Conservation (phyloP, 768 basidiomycete genomes). For the Leccinum incarnatum region DNA sequence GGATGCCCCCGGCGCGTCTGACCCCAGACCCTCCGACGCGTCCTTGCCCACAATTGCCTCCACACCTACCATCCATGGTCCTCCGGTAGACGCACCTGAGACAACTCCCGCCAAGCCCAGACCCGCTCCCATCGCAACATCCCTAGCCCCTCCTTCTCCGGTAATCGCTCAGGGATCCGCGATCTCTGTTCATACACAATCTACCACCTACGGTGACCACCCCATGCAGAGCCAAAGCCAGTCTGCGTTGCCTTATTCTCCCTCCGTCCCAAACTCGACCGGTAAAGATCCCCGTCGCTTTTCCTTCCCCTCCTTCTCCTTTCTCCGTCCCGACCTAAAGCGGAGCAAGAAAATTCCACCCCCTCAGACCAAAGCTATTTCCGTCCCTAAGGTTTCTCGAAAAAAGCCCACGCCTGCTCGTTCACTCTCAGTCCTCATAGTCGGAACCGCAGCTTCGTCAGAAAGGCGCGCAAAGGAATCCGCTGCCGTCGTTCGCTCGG, state of each 20-base stretch:
- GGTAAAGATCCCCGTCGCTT: constrained; percentile 40
- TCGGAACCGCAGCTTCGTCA: constrained; percentile 35
- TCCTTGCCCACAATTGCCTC: constrained; percentile 26
- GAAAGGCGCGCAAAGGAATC: constrained; percentile 63
- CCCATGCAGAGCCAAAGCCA: constrained; percentile 28
- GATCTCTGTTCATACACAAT: constrained; percentile 13
- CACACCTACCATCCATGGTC: constrained; percentile 23
- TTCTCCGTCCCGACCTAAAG: constrained; percentile 37
- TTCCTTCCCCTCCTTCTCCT: constrained; percentile 46
- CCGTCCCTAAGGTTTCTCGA: constrained; percentile 37
- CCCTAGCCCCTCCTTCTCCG: constrained; percentile 20
- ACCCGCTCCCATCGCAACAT: constrained; percentile 9
- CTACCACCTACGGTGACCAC: constrained; percentile 14
- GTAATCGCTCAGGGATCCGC: constrained; percentile 2
- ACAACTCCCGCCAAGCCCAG: neutral
- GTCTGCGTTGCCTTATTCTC: constrained; percentile 26
- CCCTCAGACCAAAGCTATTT: constrained; percentile 26
- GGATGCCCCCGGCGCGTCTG: neutral
- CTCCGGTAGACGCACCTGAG: neutral
- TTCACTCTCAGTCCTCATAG: constrained; percentile 30
- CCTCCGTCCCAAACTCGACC: constrained; percentile 1
- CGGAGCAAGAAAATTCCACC: constrained; percentile 20
- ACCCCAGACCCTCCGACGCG: constrained; percentile 16
- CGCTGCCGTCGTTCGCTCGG: constrained; percentile 58
- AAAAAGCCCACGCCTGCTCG: constrained; percentile 39